Percentiles rank a stretch among this genome's conserved stretches.
phyloP scores from a whole-genome alignment of 2,329 filamentous ascomycete genomes.

The Alternaria sp. region DNA sequence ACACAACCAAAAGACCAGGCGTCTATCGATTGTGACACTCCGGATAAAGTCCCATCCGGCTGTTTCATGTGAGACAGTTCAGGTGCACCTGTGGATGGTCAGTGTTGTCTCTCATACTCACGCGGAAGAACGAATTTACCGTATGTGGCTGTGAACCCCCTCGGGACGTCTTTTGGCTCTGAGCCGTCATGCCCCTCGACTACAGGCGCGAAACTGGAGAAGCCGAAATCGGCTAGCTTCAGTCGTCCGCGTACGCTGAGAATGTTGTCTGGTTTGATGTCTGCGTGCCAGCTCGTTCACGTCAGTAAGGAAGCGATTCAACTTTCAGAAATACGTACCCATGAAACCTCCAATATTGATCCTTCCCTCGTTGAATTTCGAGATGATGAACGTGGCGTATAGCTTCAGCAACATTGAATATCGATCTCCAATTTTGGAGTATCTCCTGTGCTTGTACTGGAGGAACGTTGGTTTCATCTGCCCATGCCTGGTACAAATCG shows the following conservation, averaged over 20 bases:
- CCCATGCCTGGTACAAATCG: constrained; percentile 46
- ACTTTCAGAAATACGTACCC: neutral
- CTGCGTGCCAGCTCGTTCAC: constrained; percentile 46
- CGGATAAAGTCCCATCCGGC: constrained; percentile 4
- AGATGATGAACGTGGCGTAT: constrained; percentile 38
- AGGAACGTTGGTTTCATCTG: constrained; percentile 28
- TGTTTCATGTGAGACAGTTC: constrained; percentile 22
- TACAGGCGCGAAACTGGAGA: constrained; percentile 34
- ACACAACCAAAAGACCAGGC: constrained; percentile 53
- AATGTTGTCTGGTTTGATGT: constrained; percentile 57
- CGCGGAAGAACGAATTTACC: too few relatives aligned
- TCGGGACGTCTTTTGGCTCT: too few relatives aligned
- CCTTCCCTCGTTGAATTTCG: constrained; percentile 1
- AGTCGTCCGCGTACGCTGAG: constrained; percentile 46
- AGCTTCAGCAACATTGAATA: constrained; percentile 44
- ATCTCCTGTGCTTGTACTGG: constrained; percentile 40
- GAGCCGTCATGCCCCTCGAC: constrained; percentile 8
- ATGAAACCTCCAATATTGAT: neutral
- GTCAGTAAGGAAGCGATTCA: too few relatives aligned
- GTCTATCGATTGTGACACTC: constrained; percentile 44
- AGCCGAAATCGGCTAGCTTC: constrained; percentile 53
- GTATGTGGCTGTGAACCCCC: too few relatives aligned
- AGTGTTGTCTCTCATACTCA: too few relatives aligned
- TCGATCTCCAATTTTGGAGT: constrained; percentile 39
- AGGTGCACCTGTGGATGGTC: constrained; percentile 8